phyloP scores from a whole-genome alignment of 176 grass and related monocot genomes.

The Puccinellia tenuiflora region DNA sequence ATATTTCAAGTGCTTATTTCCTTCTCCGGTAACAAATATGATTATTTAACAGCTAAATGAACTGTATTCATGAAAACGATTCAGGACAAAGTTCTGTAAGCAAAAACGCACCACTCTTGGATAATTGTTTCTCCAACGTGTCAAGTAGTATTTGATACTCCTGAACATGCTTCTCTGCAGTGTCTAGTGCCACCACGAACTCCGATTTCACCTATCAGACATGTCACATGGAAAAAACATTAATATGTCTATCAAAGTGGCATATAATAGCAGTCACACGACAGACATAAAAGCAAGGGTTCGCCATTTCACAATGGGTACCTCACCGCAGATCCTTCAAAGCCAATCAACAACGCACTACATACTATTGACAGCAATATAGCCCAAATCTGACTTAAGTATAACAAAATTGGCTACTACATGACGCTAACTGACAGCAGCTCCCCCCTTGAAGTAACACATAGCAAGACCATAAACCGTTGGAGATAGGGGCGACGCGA shows the following conservation, averaged over 20 bases:
- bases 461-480: not conserved
- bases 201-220: conserved; percentile 81
- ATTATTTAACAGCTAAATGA: conserved; percentile 5
- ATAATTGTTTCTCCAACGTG: conserved; percentile 45
- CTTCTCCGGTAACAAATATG: not conserved
- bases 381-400: not conserved
- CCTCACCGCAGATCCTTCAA: not conserved
- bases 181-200: conserved; percentile 64
- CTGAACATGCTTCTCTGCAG: conserved; percentile 63
- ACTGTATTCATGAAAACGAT: not conserved
- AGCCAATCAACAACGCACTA: not conserved
- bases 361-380: not conserved
- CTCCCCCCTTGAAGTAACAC: not conserved
- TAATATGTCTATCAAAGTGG: not conserved
- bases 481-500: not conserved
- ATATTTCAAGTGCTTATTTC: not conserved
- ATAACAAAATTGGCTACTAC: not conserved
- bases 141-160: conserved; percentile 57
- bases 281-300: not conserved
- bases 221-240: conserved; percentile 5
- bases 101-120: conserved; percentile 52
- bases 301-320: not conserved
- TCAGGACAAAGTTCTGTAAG: not conserved
- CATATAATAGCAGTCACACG: not conserved
- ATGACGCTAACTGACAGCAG: not conserved